phyloP scores from a whole-genome alignment of 495 filamentous ascomycete species.

The Astrothelium subdiscretum region DNA sequence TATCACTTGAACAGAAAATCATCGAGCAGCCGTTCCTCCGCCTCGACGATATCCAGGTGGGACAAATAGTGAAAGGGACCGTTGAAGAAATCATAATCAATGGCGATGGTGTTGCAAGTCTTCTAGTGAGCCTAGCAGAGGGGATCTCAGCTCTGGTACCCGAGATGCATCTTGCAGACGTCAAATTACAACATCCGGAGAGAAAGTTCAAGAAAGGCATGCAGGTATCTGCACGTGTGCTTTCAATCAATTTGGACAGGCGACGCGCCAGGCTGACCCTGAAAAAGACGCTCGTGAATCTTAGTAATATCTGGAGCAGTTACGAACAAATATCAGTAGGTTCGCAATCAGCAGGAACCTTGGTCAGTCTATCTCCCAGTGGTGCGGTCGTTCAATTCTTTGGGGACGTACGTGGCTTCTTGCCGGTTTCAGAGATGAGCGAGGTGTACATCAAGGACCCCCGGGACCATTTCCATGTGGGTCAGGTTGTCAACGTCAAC shows the following conservation, averaged over 20 bases:
- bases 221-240: slow-evolving; percentile 68
- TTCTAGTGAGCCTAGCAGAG: slow-evolving; percentile 74
- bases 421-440: slow-evolving; percentile 93
- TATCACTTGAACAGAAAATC: slow-evolving; percentile 69
- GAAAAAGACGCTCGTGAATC: slow-evolving; percentile 90
- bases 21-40: slow-evolving; percentile 82
- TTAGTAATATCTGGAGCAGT: slow-evolving; percentile 69
- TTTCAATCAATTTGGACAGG: slow-evolving; percentile 67
- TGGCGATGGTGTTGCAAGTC: slow-evolving; percentile 56
- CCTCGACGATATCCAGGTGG: slow-evolving; percentile 76
- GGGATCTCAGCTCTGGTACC: slow-evolving; percentile 79
- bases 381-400: slow-evolving; percentile 94
- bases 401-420: slow-evolving; percentile 64
- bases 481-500: slow-evolving; percentile 83
- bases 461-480: slow-evolving; percentile 72
- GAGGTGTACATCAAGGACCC: slow-evolving; percentile 89
- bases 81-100: slow-evolving; percentile 75
- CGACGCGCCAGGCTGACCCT: slow-evolving; percentile 75
- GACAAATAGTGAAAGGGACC: slow-evolving; percentile 69
- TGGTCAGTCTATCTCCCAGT: slow-evolving; percentile 60
- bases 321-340: slow-evolving; percentile 60
- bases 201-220: slow-evolving; percentile 87
- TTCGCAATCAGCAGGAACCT: slow-evolving; percentile 67
- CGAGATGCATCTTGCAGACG: slow-evolving; percentile 78
- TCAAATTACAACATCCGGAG: slow-evolving; percentile 80